Base-by-base conservation (phyloP, 306 rosid species). In the Astragalus glycyphyllos region DNA sequence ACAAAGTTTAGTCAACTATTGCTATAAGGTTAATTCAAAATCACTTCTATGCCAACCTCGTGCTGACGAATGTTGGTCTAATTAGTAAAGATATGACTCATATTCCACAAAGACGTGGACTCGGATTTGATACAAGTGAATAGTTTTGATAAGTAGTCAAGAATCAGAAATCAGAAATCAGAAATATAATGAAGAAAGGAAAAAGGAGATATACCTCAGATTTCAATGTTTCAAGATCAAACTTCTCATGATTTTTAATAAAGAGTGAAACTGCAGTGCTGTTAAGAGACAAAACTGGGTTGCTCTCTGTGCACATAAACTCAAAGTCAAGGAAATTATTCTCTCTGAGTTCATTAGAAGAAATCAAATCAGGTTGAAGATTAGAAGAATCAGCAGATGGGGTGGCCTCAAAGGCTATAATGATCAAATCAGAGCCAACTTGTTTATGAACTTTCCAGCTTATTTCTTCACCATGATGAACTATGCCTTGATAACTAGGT, bases 331-430 rank as follows among this genome's bases (percentile, higher is more conserved):
- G 20, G 42, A 86, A 83, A 5, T 31, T 11, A 1, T 47, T 20
- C 2, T 77, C 65, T 54, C 10, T 59, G 8, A 80, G 81, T 6
- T 11, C 16, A 5, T 40, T 5, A 11, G 89, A 72, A 5, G 76
- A 13, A 72, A 81, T 56, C 68, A 76, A 67, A 40, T 32, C 53
- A 23, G 5, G 15, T 26, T 16, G 13, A 75, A 58, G 10, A 44
- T 8, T 17, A 0, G 46, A 62, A 46, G 53, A 42, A 55, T n/a
- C 38, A 11, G 44, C 44, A 7, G 11, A 2, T 17, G 2, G 1
- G 0, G 59, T 4, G 13, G 73, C 71, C 11, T 58, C 77, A 66
- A 91, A 91, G 0, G 84, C 85, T 45, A 89, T 1, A 31, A 81
- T 66, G 0, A 14, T 71, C 34, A 23, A 56, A 45, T 66, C 54